Evolutionary conservation across 805 yeast species (phyloP).

Genomic region (Starmerella powellii): DNA sequence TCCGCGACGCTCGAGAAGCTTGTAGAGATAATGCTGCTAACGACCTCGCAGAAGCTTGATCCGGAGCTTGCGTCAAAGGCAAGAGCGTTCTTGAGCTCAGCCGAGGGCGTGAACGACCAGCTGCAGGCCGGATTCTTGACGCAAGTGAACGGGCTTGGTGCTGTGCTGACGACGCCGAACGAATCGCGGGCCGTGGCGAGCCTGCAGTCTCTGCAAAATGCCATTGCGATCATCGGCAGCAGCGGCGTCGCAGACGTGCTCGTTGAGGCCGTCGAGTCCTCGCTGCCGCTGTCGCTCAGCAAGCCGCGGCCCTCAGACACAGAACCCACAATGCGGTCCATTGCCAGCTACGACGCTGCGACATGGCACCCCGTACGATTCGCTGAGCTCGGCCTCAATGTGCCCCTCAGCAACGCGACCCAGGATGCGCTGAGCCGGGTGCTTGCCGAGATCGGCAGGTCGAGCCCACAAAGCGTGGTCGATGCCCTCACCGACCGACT

Average conservation of each 20-base stretch:
- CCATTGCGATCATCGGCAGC: neutral
- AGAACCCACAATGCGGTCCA: neutral
- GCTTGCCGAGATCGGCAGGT: slow-evolving; percentile 8
- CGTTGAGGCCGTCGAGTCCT: slow-evolving; percentile 7
- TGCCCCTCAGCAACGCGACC: neutral
- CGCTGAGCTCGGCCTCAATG: slow-evolving; percentile 6
- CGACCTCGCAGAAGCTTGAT: slow-evolving; percentile 4
- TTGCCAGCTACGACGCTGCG: neutral
- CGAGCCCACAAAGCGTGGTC: neutral
- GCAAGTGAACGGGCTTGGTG: slow-evolving; percentile 8
- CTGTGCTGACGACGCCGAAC: slow-evolving; percentile 10
- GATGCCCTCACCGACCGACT: slow-evolving; percentile 2
- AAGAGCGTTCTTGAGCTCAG: neutral
- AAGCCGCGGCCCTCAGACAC: neutral
- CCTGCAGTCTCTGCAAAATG: slow-evolving; percentile 9
- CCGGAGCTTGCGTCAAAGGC: slow-evolving; percentile 1
- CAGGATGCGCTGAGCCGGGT: slow-evolving; percentile 7
- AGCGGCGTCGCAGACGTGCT: slow-evolving; percentile 6
- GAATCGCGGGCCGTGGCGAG: neutral
- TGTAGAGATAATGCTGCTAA: slow-evolving; percentile 8
- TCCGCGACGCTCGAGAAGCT: neutral
- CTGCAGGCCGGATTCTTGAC: neutral
- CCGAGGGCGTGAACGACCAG: neutral
- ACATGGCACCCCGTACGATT: neutral
- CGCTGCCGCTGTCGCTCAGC: slow-evolving; percentile 6